Evolutionary conservation across 768 basidiomycete species (phyloP), one percentile per base, ranked within the genome.

Genomic region (Omphalotus guepiniiformis): DNA sequence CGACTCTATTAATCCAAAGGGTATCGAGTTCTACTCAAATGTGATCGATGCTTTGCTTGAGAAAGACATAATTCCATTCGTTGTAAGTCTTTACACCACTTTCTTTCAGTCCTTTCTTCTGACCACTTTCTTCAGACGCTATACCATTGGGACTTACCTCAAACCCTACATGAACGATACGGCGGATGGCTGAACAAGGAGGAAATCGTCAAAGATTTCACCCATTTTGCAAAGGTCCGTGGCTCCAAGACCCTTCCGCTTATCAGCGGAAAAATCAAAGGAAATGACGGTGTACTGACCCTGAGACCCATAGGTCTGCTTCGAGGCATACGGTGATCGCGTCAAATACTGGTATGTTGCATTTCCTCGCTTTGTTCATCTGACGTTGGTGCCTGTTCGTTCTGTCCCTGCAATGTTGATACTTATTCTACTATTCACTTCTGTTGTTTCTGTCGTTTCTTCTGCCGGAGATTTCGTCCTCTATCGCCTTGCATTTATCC

Each of bases 61-160:
- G 30, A 66, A 78, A 41, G 82, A 78, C 3, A 86, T 88, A 57
- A 74, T 70, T 1, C 83, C 83, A 6, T 86, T 86, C 54, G 79
- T 83, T 43, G 83, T 82, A 55, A 35, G 79, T 74, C 32, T 28
- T 32, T 23, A 23, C n/a, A 22, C 16, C 37, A 22, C 4, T 8
- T 11, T 29, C 3, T 35, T 40, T 32, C 8, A 4, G 16, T 42
- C 23, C 18, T 23, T 25, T 15, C 19, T 23, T 12, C 48, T 25
- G 18, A 34, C 32, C 36, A 40, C 13, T 4, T 34, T n/a, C 34
- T 43, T 28, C n/a, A 85, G 81, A 86, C 82, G 0, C 63, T 86
- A 28, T 84, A 85, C 58, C 85, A 83, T 61, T 89, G 87, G 88
- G 87, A 89, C 58, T 74, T 88, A 8, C 88, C 88, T 8, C 82